These are phyloP conservation scores for Limnanthes douglasii DNA, from an alignment of 345 rosid genomes.

Conservation along the genomic window DNA sequence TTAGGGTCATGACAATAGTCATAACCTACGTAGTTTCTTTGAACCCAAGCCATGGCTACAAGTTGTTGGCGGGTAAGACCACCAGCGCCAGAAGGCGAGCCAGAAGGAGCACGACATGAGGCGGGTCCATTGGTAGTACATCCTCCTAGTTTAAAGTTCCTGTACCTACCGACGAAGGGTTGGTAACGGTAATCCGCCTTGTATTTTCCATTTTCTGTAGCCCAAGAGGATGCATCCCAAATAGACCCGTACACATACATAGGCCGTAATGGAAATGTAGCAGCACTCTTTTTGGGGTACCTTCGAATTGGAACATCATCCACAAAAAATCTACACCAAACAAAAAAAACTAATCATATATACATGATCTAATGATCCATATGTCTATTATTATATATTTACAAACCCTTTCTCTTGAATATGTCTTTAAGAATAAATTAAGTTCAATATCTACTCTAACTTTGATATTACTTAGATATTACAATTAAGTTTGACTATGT, in stretches of 20 bases:
- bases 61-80: constrained; percentile 53
- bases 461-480: neutral
- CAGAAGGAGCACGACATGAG: constrained; percentile 35
- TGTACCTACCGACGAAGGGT: constrained; percentile 62
- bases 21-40: constrained; percentile 56
- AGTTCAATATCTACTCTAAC: neutral
- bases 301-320: constrained; percentile 82
- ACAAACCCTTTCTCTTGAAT: too few species aligned
- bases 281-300: constrained; percentile 48
- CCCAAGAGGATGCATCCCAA: constrained; percentile 97
- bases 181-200: constrained; percentile 63
- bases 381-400: too few species aligned
- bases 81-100: constrained; percentile 20
- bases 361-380: too few species aligned
- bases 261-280: constrained; percentile 59
- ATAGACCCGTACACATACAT: constrained; percentile 78
- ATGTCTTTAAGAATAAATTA: neutral
- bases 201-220: constrained; percentile 79
- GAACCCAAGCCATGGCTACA: constrained; percentile 55
- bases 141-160: constrained; percentile 43
- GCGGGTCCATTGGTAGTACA: constrained; percentile 23
- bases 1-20: constrained; percentile 71
- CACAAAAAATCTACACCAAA: constrained; percentile 79
- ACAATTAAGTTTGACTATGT: too few species aligned
- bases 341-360: too few species aligned